Conservation (phyloP, 495 filamentous ascomycete species). For the Lasiosphaeriaceae sp. region DNA sequence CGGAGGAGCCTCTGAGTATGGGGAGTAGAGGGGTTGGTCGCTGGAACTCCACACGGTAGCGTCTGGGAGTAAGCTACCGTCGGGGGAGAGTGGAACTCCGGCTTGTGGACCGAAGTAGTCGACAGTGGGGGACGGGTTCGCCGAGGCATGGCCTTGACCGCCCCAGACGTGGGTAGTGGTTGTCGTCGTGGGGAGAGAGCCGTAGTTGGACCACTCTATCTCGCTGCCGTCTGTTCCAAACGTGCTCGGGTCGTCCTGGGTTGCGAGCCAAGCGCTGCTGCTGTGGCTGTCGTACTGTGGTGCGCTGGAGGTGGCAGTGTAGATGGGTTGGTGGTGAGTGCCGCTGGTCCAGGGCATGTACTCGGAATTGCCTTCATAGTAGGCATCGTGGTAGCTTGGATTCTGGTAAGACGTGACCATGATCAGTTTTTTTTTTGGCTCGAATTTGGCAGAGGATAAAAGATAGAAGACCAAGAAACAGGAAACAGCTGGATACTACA, state of each 20-base stretch:
- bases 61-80: background rate
- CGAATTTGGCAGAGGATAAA: no score
- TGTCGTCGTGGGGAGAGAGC: background rate
- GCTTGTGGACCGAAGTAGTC: background rate
- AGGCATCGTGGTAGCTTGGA: no score
- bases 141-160: background rate
- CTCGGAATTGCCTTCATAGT: no score
- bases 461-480: no score
- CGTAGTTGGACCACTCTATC: background rate
- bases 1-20: constrained; percentile 3
- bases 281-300: background rate
- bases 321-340: no score
- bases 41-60: background rate
- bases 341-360: no score
- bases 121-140: background rate
- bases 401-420: no score
- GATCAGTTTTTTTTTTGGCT: no score
- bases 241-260: background rate
- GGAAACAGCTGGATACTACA: no score
- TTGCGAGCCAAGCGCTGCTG: background rate
- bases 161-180: background rate
- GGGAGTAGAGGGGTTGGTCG: constrained; percentile 4
- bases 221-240: background rate
- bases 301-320: no score
- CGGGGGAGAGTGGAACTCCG: no score